These are phyloP conservation scores for Psilocybe subaeruginosa DNA, from an alignment of 768 basidiomycete genomes.

Conservation along the genomic window DNA sequence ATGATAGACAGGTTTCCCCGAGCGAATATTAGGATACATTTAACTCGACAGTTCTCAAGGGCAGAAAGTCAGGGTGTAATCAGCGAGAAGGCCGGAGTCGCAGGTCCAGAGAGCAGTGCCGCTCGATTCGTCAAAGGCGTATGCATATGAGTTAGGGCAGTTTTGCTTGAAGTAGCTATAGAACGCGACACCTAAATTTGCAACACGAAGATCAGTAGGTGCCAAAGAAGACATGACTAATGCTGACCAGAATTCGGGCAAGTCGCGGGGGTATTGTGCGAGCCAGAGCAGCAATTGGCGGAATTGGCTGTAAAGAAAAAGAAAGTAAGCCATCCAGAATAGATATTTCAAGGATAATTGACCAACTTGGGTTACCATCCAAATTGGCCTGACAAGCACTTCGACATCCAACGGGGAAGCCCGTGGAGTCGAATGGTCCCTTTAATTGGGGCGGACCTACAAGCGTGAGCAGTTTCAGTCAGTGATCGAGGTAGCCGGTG, in stretches of 20 bases:
- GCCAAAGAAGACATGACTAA: background rate
- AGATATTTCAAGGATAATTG: background rate
- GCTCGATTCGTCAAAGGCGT: slow-evolving; percentile 55
- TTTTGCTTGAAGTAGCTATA: slow-evolving; percentile 45
- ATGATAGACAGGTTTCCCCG: background rate
- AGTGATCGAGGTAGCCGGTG: background rate
- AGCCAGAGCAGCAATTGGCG: slow-evolving; percentile 65
- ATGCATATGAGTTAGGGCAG: slow-evolving; percentile 53
- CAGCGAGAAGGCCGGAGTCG: slow-evolving; percentile 36
- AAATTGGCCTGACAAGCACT: slow-evolving; percentile 55
- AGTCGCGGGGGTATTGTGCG: slow-evolving; percentile 48
- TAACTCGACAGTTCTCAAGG: slow-evolving; percentile 29
- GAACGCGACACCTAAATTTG: slow-evolving; percentile 41
- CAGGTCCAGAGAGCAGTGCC: slow-evolving; percentile 57
- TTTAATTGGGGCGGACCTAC: slow-evolving; percentile 52
- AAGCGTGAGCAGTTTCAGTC: slow-evolving; percentile 3
- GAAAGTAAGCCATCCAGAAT: background rate
- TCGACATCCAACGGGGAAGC: slow-evolving; percentile 61
- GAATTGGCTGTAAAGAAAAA: slow-evolving; percentile 45
- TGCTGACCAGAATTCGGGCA: slow-evolving; percentile 52
- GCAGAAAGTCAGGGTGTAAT: slow-evolving; percentile 53
- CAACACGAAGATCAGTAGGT: slow-evolving; percentile 7
- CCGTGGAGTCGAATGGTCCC: slow-evolving; percentile 56
- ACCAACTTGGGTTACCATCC: slow-evolving; percentile 42
- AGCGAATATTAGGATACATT: background rate